Percentiles rank a stretch among this genome's conserved stretches.
Conservation (phyloP, 2,329 filamentous ascomycete genomes). For the Beauveria scarabaeidicola region DNA sequence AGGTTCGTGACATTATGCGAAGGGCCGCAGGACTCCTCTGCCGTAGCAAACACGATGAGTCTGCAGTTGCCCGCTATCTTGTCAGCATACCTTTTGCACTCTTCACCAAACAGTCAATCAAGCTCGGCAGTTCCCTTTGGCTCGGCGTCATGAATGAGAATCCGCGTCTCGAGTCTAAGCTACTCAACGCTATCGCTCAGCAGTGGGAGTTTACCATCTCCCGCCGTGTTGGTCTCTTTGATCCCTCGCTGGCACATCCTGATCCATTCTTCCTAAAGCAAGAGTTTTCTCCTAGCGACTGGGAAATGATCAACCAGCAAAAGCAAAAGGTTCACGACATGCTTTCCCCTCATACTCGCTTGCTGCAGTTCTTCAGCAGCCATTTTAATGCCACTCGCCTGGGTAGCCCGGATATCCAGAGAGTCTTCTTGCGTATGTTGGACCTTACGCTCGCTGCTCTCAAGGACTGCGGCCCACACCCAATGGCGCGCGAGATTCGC, state of each 20-base stretch:
- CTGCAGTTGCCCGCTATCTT: constrained; percentile 73
- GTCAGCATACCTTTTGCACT: constrained; percentile 88
- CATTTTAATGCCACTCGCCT: constrained; percentile 92
- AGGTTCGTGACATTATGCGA: constrained; percentile 73
- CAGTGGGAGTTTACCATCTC: constrained; percentile 84
- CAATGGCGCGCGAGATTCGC: constrained; percentile 83
- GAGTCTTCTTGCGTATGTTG: constrained; percentile 73
- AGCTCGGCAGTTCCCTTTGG: constrained; percentile 92
- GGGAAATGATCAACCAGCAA: constrained; percentile 61
- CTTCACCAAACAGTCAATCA: constrained; percentile 92
- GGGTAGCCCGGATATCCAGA: constrained; percentile 71
- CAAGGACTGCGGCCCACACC: constrained; percentile 63
- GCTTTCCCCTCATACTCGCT: constrained; percentile 74
- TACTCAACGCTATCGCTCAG: constrained; percentile 78
- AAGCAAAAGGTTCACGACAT: constrained; percentile 75
- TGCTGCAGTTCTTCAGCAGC: constrained; percentile 84
- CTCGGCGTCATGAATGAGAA: constrained; percentile 96
- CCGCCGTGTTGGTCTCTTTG: constrained; percentile 73
- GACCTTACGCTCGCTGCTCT: constrained; percentile 70
- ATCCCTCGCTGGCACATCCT: constrained; percentile 57
- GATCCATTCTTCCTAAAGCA: constrained; percentile 88
- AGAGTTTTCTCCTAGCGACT: constrained; percentile 88
- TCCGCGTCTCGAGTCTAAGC: constrained; percentile 73
- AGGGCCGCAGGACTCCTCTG: constrained; percentile 82
- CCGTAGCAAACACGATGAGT: constrained; percentile 64